Percentiles rank a stretch among this genome's conserved stretches.
Conservation (phyloP, 1,284 basidiomycete genomes). For the Veloboletus limbatus region DNA sequence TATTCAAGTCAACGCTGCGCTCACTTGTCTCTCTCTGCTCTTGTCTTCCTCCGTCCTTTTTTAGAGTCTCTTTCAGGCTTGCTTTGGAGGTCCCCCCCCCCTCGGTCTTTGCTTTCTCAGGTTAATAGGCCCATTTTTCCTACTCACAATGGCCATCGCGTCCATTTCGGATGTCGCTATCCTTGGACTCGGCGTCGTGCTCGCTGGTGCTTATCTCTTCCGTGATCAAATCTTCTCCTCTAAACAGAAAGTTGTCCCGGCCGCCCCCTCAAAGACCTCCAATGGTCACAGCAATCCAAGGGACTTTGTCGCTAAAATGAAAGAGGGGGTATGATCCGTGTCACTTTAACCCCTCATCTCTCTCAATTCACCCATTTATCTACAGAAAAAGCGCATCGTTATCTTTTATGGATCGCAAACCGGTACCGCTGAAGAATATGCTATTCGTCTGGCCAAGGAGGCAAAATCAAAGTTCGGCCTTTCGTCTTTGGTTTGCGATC, state of each 20-base stretch:
- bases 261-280: constrained; percentile 43
- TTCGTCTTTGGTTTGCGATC: constrained; percentile 91
- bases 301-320: constrained; percentile 90
- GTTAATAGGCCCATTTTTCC: background rate
- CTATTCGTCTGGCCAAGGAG: constrained; percentile 90
- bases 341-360: background rate
- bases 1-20: background rate
- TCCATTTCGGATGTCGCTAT: constrained; percentile 65
- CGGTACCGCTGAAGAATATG: constrained; percentile 95
- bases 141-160: constrained; percentile 34
- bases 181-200: constrained; percentile 64
- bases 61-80: background rate
- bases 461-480: constrained; percentile 93
- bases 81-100: background rate
- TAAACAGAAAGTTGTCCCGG: constrained; percentile 53
- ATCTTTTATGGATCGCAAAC: constrained; percentile 98
- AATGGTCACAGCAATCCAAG: constrained; percentile 79
- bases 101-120: background rate
- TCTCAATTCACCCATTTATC: constrained; percentile 10
- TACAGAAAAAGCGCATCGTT: constrained; percentile 88
- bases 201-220: constrained; percentile 77
- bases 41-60: constrained; percentile 19
- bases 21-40: constrained; percentile 3
- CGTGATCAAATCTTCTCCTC: constrained; percentile 69
- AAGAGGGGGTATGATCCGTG: constrained; percentile 64